Base-by-base conservation (phyloP, 345 rosid genomes). In the Lepidium africanum region DNA sequence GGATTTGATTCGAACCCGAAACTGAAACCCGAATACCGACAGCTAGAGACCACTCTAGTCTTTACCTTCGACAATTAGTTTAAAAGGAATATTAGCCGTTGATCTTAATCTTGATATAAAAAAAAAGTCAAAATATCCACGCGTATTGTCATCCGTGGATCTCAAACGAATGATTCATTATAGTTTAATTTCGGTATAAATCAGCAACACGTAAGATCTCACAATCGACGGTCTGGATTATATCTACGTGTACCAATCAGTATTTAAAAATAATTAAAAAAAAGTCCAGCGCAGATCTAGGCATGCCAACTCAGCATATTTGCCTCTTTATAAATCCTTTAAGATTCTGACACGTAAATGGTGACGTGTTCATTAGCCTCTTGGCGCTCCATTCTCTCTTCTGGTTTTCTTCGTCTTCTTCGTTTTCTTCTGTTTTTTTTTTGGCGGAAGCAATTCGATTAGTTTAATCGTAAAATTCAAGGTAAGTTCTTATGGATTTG, bases 1-100 rank as follows among this genome's bases (percentile, higher is more conserved):
- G 23, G 2, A 21, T 21, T 2, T 1, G 2, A 21, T 21, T 2
- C 23, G 2, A 21, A 21, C 2, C 23, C 23, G 23, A 21, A 21
- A 21, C 23, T 2, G 2, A 21, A 21, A 21, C 23, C 23, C 2
- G 2, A 21, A 21, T 21, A 2, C 2, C 2, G 23, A 21, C 2
- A 2, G 2, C 1, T 72, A 65, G 84, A 81, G 81, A 60, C 88
- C 81, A 64, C 74, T 3, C 25, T 72, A 57, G 4, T 17, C 16
- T 32, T 58, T 23, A 70, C 42, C 37, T 15, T 21, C 43, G 10
- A 61, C 67, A 60, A 38, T 61, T 42, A 10, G 64, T 55, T 27
- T 46, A 13, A 4, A 65, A 14, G n/a, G 21, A 41, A 49, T 48
- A 14, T 1, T 1, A 49, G 19, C 42, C 61, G 63, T 65, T 21